phyloP scores from a whole-genome alignment of 2,329 filamentous ascomycete species.

The Venturia carpophila region DNA sequence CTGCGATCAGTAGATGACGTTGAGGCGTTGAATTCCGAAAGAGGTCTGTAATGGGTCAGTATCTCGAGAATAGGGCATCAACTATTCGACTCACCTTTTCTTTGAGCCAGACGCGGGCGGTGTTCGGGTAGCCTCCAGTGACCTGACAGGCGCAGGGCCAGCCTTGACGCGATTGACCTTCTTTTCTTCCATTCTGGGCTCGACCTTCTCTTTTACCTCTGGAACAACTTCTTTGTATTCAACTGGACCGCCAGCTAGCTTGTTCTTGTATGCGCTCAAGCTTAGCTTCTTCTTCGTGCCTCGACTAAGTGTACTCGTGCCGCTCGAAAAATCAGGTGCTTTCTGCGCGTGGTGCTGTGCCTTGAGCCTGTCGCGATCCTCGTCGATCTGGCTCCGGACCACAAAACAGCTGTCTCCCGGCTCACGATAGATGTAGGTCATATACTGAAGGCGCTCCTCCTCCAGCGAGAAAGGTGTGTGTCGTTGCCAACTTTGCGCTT shows the following conservation, averaged over 20 bases:
- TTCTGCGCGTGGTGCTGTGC: constrained; percentile 32
- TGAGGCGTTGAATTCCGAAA: constrained; percentile 1
- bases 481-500: constrained; percentile 35
- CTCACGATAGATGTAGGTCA: constrained; percentile 54
- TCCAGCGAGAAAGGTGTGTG: constrained; percentile 46
- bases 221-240: constrained; percentile 25
- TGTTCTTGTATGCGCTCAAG: constrained; percentile 53
- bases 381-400: constrained; percentile 46
- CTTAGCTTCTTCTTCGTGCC: constrained; percentile 54
- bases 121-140: constrained; percentile 6
- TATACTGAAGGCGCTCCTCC: constrained; percentile 54
- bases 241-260: constrained; percentile 37
- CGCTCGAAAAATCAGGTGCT: constrained; percentile 28
- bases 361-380: constrained; percentile 43
- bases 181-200: constrained; percentile 10
- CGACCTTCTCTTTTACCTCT: neutral
- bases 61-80: neutral
- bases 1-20: constrained; percentile 17
- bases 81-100: neutral
- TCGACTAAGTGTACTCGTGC: constrained; percentile 35
- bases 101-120: neutral
- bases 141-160: neutral
- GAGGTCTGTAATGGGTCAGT: constrained; percentile 9
- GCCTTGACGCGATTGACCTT: constrained; percentile 4
- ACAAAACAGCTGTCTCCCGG: constrained; percentile 43